Evolutionary conservation across 1,284 basidiomycete genomes (phyloP).

Genomic region (Apiotrichum gamsii): DNA sequence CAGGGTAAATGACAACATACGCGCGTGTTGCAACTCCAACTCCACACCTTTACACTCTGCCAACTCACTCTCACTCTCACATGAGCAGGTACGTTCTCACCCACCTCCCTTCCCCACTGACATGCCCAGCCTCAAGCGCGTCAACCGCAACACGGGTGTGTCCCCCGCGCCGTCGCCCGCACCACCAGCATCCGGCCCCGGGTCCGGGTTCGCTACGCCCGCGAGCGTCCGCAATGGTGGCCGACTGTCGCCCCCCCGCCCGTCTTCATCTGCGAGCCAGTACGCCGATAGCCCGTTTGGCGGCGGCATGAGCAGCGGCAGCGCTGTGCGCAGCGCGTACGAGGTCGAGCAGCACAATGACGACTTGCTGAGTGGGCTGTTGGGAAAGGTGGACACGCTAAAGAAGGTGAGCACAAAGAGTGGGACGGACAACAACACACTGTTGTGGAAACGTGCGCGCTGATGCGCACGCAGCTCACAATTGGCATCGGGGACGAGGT

Average conservation of each 20-base stretch:
- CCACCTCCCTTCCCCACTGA: too few relatives aligned
- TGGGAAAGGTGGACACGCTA: conserved; percentile 85
- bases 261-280: conserved; percentile 17
- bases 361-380: conserved; percentile 79
- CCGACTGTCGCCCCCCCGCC: conserved; percentile 5
- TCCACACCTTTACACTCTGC: too few relatives aligned
- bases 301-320: conserved; percentile 34
- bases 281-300: conserved; percentile 44
- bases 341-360: conserved; percentile 97
- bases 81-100: too few relatives aligned
- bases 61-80: too few relatives aligned
- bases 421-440: too few relatives aligned
- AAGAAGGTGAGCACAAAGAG: conserved; percentile 90
- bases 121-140: conserved; percentile 8
- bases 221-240: not conserved
- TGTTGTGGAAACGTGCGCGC: too few relatives aligned
- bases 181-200: conserved; percentile 26
- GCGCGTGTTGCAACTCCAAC: too few relatives aligned
- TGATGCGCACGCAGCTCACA: conserved; percentile 68
- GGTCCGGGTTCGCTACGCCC: conserved; percentile 21
- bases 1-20: too few relatives aligned
- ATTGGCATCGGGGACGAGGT: conserved; percentile 94
- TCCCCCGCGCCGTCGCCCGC: conserved; percentile 13
- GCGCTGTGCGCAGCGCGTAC: conserved; percentile 54
- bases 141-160: conserved; percentile 6